A percentile compares a stretch with the other conserved stretches of the same genome.
Evolutionary conservation across 169 alveolate genomes (phyloP).

Genomic region (Cyclospora cayetanensis): DNA sequence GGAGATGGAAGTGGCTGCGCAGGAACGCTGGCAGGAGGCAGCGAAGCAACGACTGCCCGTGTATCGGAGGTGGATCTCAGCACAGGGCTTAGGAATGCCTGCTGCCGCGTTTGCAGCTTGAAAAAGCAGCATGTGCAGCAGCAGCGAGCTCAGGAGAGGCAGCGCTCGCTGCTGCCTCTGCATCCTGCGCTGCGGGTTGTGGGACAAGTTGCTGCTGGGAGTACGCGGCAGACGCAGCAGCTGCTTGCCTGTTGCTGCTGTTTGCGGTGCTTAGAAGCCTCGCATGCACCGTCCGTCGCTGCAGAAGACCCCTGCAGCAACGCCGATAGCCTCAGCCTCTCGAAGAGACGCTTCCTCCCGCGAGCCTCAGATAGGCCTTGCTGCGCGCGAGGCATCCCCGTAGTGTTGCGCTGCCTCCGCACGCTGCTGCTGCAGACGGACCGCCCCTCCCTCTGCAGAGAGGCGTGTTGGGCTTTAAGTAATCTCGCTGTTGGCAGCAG

Average conservation of each 20-base stretch:
- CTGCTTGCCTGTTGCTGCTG: conserved; percentile 38
- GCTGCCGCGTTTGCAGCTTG: conserved; percentile 39
- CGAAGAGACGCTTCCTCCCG: background rate
- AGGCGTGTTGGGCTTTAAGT: conserved; percentile 60
- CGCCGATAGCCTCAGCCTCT: background rate
- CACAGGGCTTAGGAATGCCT: background rate
- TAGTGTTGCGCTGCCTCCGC: conserved; percentile 17
- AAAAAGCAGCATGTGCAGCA: background rate
- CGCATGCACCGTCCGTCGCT: too few species aligned
- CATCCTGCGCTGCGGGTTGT: conserved; percentile 63
- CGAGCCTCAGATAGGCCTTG: background rate
- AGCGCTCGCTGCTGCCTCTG: conserved; percentile 2
- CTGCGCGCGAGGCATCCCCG: conserved; percentile 15
- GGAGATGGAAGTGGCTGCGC: too few species aligned
- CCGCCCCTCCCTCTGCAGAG: conserved; percentile 1
- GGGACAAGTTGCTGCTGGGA: conserved; percentile 59
- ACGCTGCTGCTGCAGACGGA: background rate
- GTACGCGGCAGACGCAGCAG: conserved; percentile 52
- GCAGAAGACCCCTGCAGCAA: background rate
- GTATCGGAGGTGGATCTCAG: background rate
- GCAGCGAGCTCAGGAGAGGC: background rate
- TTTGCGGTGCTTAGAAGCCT: background rate
- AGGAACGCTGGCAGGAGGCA: too few species aligned
- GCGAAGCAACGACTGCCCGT: conserved; percentile 23
- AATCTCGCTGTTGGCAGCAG: conserved; percentile 54